Evolutionary conservation across 1,139 yeast species (phyloP).

Genomic region (Geotrichum restrictum): DNA sequence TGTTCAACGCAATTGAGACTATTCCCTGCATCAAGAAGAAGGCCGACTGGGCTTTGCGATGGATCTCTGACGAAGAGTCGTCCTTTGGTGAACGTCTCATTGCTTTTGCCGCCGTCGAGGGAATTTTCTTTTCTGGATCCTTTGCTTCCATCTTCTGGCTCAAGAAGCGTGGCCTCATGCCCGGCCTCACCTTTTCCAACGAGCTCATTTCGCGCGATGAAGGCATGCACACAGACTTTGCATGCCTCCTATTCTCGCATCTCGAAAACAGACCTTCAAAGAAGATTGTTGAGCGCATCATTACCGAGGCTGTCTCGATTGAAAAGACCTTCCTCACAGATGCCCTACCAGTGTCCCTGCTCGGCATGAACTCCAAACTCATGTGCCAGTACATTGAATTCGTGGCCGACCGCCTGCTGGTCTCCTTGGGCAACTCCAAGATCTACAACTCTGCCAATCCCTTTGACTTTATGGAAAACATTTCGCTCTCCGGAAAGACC

Average conservation of each 20-base stretch:
- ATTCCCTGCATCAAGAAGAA: conserved; percentile 92
- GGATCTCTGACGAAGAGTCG: conserved; percentile 86
- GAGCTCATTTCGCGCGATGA: conserved; percentile 97
- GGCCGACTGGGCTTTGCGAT: conserved; percentile 96
- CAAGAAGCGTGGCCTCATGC: conserved; percentile 96
- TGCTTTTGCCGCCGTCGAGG: conserved; percentile 98
- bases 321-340: conserved; percentile 93
- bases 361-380: conserved; percentile 88
- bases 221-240: conserved; percentile 97
- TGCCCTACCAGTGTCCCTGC: conserved; percentile 83
- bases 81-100: conserved; percentile 92
- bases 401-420: conserved; percentile 89
- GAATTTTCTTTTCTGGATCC: conserved; percentile 95
- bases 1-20: conserved; percentile 90
- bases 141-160: conserved; percentile 98
- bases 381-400: conserved; percentile 98
- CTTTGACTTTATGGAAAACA: conserved; percentile 97
- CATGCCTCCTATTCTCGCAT: conserved; percentile 90
- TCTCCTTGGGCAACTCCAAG: conserved; percentile 86
- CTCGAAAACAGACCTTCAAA: conserved; percentile 81
- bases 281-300: conserved; percentile 73
- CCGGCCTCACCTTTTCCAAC: conserved; percentile 94
- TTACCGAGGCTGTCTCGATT: conserved; percentile 90
- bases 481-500: conserved; percentile 95
- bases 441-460: conserved; percentile 86